Base-by-base conservation (phyloP, 768 basidiomycete genomes). In the Terana coerulea region DNA sequence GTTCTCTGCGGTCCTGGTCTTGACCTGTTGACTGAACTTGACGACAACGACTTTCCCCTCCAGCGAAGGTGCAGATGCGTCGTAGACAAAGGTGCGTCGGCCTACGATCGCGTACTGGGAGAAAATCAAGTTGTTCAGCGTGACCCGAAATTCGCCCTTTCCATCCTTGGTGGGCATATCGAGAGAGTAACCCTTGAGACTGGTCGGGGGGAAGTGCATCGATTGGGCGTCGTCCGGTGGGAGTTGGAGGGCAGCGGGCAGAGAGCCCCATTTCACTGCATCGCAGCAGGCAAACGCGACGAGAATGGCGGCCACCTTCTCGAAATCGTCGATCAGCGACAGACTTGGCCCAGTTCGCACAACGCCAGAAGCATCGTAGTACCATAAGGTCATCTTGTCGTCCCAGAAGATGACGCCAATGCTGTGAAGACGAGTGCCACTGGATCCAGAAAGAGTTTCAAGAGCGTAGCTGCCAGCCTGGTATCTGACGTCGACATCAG, bases 401-500 rank as follows among this genome's bases (percentile, higher is more conserved):
- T 41, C 28, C 3, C 31, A 14, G 5, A 43, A 5, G 25, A 51
- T 39, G 21, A 28, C 17, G 21, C 44, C n/a, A 6, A 46, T 5
- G n/a, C 25, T 4, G 34, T n/a, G 43, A 14, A 29, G 10, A 5
- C 44, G 44, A 3, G 52, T 35, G 24, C 52, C 46, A 30, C 30
- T 22, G 15, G 44, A 41, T 29, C 35, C 26, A n/a, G 43, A 25
- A 3, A 34, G 24, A 21, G 34, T 22, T 21, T 46, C 46, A 15
- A 47, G 52, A 3, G 44, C 52, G 36, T 47, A 46, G 17, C 33
- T 25, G 12, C 17, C 52, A 12, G 40, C 29, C 40, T 57, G 55
- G 31, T 33, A 33, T 9, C 15, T 8, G 8, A 33, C 31, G 31
- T 33, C 31, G 31, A n/a, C n/a, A n/a, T n/a, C n/a, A n/a, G n/a